Base-by-base conservation (phyloP, 2,329 filamentous ascomycete species). In the Elsinoe australis region DNA sequence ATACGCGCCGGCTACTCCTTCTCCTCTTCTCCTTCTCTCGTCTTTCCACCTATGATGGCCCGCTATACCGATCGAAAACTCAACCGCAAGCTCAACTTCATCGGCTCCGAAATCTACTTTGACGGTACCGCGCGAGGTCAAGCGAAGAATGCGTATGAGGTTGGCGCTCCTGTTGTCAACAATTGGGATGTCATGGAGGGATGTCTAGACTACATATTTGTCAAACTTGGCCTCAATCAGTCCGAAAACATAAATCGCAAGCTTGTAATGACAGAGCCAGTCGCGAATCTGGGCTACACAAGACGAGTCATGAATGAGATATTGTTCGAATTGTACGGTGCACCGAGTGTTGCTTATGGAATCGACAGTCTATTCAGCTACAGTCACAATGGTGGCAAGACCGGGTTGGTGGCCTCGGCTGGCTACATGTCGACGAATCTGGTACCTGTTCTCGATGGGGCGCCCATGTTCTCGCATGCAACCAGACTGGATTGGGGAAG, bases 181-280 rank as follows among this genome's bases (percentile, higher is more conserved):
- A 96, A 96, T 63, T 98, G 94, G 88, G 92, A 98, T 66, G 89
- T 88, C 26, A 88, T 95, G 80, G 92, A 98, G 66, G 88, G 90
- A 51, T 75, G 95, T 4, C 69, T 98, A 38, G 92, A 98, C 68
- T 95, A 95, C 65, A 77, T 89, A 33, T 98, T 98, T 64, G 74
- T 95, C 56, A 96, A 95, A 68, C 71, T 98, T 48, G 92, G 92
- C 3, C 76, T 98, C 57, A 87, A 94, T 55, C 72, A 73, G 3
- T 79, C 83, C 41, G 87, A 86, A 6, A 73, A 77, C 18, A 80
- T 98, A 53, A 87, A 90, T 58, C 74, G 88, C 58, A 89, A 90
- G 1, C 79, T 98, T 52, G 83, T 98, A 56, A 88, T 98, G 82
- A 98, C 92, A 0, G 92, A 98, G 67, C 83, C 92, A 0, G 81